Evolutionary conservation across 805 yeast species (phyloP).

Genomic region (Yarrowia sp.): DNA sequence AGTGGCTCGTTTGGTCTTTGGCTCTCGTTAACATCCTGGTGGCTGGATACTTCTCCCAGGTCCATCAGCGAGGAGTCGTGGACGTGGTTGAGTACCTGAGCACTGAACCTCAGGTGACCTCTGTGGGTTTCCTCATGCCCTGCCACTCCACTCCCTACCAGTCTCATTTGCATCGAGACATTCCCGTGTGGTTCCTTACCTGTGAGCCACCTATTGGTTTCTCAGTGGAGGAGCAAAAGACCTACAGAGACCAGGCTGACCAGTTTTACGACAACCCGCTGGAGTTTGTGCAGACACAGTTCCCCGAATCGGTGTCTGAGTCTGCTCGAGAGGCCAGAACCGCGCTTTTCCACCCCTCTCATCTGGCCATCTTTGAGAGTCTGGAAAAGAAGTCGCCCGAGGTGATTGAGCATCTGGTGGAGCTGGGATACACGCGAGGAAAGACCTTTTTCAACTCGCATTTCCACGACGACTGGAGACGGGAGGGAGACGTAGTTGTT

Average conservation of each 20-base stretch:
- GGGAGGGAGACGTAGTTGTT: constrained; percentile 79
- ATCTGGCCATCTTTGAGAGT: constrained; percentile 73
- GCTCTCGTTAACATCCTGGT: constrained; percentile 53
- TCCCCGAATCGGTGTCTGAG: not conserved
- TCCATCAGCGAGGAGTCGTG: constrained; percentile 88
- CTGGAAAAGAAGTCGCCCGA: constrained; percentile 53
- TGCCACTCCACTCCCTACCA: constrained; percentile 99
- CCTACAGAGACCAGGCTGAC: constrained; percentile 88
- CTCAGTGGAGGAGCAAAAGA: constrained; percentile 48
- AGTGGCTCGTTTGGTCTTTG: constrained; percentile 42
- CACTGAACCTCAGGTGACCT: constrained; percentile 51
- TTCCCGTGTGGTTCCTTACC: constrained; percentile 74
- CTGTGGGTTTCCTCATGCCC: constrained; percentile 87
- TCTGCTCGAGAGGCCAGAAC: constrained; percentile 46
- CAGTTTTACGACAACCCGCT: constrained; percentile 66
- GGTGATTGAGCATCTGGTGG: constrained; percentile 53
- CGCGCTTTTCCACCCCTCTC: constrained; percentile 66
- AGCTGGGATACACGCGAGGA: constrained; percentile 49
- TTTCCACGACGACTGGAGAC: constrained; percentile 84
- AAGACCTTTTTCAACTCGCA: constrained; percentile 74
- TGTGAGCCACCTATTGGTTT: constrained; percentile 86
- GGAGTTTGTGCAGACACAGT: constrained; percentile 40
- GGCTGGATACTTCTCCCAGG: constrained; percentile 62
- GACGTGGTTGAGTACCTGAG: constrained; percentile 65
- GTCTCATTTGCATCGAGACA: constrained; percentile 71